Evolutionary conservation across 2,329 filamentous ascomycete species (phyloP).

Genomic region (Sporothrix protearum): DNA sequence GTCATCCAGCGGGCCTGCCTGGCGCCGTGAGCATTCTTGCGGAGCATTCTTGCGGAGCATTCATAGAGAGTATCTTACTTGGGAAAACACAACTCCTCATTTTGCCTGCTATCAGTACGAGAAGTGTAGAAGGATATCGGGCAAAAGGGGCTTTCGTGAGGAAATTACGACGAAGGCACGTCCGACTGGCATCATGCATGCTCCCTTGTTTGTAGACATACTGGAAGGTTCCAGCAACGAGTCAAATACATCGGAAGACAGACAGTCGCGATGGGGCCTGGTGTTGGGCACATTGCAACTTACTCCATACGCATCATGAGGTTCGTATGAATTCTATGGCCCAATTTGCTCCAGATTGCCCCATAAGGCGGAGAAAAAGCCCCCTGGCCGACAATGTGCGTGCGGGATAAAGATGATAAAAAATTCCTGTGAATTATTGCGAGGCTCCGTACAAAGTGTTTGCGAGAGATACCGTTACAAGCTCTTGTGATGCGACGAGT

Average conservation of each 20-base stretch:
- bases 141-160: constrained; percentile 1
- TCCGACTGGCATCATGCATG: neutral
- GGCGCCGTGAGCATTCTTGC: neutral
- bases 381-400: constrained; percentile 1
- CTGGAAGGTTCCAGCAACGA: neutral
- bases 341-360: neutral
- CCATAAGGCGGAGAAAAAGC: constrained; percentile 9
- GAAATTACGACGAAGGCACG: neutral
- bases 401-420: neutral
- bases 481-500: neutral
- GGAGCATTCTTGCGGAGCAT: neutral
- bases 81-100: neutral
- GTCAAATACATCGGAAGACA: neutral
- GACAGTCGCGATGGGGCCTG: neutral
- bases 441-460: neutral
- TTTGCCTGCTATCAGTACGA: neutral
- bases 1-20: neutral
- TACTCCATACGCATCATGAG: too few relatives aligned
- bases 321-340: neutral
- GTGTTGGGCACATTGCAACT: neutral
- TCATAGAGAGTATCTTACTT: too few relatives aligned
- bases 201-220: neutral
- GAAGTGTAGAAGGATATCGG: neutral
- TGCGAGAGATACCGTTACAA: neutral
- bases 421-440: neutral